phyloP scores from a whole-genome alignment of 2,329 filamentous ascomycete species.

The Emergomyces pasteurianus region DNA sequence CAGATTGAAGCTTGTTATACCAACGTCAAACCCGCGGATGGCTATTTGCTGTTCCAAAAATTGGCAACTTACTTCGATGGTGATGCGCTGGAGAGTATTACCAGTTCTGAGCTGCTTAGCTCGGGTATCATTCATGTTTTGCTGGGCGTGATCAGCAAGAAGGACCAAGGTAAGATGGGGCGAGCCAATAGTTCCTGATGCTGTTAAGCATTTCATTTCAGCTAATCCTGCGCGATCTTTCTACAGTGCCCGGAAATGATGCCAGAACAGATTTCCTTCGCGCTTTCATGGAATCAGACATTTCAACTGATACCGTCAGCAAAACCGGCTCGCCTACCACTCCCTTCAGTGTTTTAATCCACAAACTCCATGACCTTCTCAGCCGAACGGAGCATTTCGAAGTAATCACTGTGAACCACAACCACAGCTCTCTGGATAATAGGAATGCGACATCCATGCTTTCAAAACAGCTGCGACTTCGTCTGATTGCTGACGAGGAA shows the following conservation, averaged over 20 bases:
- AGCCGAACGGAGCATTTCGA: conserved; percentile 98
- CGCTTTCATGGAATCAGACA: conserved; percentile 71
- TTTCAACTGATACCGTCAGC: conserved; percentile 47
- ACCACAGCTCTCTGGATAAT: conserved; percentile 47
- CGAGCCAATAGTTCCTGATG: not conserved
- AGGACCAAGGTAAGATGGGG: conserved; percentile 33
- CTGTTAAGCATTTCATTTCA: conserved; percentile 1
- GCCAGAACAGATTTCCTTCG: conserved; percentile 78
- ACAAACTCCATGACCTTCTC: conserved; percentile 89
- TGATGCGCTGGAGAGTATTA: conserved; percentile 83
- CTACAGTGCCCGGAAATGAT: conserved; percentile 18
- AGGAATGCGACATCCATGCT: conserved; percentile 83
- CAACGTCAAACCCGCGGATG: conserved; percentile 31
- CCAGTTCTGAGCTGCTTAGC: conserved; percentile 83
- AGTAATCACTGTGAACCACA: conserved; percentile 87
- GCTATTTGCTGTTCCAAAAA: conserved; percentile 56
- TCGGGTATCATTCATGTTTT: conserved; percentile 81
- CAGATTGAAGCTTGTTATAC: conserved; percentile 64
- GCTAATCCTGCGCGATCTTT: not conserved
- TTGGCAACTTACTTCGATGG: conserved; percentile 78
- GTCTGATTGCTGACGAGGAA: conserved; percentile 68
- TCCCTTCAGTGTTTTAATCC: conserved; percentile 78
- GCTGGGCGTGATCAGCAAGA: conserved; percentile 67
- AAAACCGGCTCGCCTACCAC: conserved; percentile 58
- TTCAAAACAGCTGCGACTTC: conserved; percentile 85